Conservation (phyloP, 257 asterid species). For the Misopates orontium region DNA sequence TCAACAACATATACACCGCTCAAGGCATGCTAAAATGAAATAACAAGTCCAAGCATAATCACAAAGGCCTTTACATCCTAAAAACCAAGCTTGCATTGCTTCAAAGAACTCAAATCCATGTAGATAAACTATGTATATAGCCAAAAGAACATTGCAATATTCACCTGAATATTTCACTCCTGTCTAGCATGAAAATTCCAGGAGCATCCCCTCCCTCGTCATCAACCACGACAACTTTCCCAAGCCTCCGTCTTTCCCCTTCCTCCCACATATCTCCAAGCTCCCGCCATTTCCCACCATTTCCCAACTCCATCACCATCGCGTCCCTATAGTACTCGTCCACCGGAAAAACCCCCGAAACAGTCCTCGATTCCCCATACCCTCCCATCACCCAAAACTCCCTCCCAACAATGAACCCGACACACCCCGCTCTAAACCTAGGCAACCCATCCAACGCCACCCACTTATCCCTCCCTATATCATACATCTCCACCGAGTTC, state of each 20-base stretch:
- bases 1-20: background rate
- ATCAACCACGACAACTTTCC: constrained; percentile 74
- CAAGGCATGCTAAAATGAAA: constrained; percentile 10
- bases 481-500: constrained; percentile 95
- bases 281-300: constrained; percentile 84
- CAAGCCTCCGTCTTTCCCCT: constrained; percentile 77
- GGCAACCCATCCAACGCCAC: constrained; percentile 84
- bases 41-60: background rate
- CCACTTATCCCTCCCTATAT: constrained; percentile 82
- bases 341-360: constrained; percentile 83
- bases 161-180: constrained; percentile 73
- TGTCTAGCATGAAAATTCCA: constrained; percentile 77
- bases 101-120: background rate
- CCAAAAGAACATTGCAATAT: background rate
- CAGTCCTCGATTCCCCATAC: constrained; percentile 80
- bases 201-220: constrained; percentile 45
- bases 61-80: background rate
- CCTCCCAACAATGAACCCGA: constrained; percentile 66
- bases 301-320: constrained; percentile 77
- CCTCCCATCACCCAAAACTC: constrained; percentile 99
- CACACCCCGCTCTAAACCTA: constrained; percentile 92
- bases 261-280: constrained; percentile 96
- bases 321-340: constrained; percentile 86
- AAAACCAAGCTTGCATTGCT: background rate
- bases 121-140: background rate